These are phyloP conservation scores for Trichoderma atroviride DNA, from an alignment of 2,329 filamentous ascomycete species.

Conservation along the genomic window DNA sequence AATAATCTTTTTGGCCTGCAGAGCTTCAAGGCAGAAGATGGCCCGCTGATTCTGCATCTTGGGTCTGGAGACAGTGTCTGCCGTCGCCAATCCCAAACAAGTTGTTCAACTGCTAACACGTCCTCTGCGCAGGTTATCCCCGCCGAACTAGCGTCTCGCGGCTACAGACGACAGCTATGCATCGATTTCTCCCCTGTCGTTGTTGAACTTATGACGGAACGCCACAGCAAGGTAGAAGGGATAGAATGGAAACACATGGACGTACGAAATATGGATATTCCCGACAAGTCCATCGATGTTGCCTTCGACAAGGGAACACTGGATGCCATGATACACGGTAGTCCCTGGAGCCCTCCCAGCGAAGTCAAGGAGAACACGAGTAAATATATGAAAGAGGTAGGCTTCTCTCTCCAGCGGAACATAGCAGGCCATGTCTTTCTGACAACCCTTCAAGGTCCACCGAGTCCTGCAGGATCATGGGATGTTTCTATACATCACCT, in stretches of 20 bases:
- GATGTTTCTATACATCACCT: conserved; percentile 56
- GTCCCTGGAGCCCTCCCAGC: conserved; percentile 54
- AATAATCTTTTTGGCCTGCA: conserved; percentile 44
- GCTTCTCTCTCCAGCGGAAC: background rate
- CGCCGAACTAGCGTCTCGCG: conserved; percentile 47
- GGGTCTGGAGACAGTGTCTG: conserved; percentile 60
- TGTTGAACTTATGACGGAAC: conserved; percentile 54
- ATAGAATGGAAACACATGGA: conserved; percentile 57
- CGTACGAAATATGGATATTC: conserved; percentile 53
- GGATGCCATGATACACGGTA: conserved; percentile 59
- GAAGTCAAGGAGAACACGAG: conserved; percentile 52
- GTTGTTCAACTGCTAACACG: background rate
- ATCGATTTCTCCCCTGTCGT: conserved; percentile 60
- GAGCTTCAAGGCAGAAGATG: conserved; percentile 32
- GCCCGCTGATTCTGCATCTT: conserved; percentile 55
- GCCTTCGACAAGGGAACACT: conserved; percentile 61
- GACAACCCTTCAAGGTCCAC: conserved; percentile 33
- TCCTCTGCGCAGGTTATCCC: conserved; percentile 50
- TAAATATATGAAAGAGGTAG: conserved; percentile 54
- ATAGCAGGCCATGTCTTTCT: background rate
- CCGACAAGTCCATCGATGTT: conserved; percentile 50
- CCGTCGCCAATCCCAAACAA: background rate
- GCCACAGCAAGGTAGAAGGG: conserved; percentile 42
- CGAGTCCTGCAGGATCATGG: conserved; percentile 52
- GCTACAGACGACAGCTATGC: conserved; percentile 57